A percentile compares a stretch with the other conserved stretches of the same genome.
phyloP scores from a whole-genome alignment of 225 moss, liverwort and hornwort genomes.

The Antitrichia curtipendula region DNA sequence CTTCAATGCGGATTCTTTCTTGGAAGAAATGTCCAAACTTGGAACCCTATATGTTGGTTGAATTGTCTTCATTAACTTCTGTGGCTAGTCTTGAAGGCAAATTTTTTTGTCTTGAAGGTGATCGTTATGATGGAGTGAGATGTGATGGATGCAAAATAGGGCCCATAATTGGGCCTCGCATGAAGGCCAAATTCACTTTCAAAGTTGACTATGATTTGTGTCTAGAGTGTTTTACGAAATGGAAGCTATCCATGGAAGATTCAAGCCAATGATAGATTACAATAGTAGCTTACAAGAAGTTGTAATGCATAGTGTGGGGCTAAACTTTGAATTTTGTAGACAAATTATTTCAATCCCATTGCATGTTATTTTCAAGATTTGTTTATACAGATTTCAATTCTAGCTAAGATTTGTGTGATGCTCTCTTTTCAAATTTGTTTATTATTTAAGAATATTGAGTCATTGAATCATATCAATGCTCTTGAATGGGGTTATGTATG shows the following conservation, averaged over 20 bases:
- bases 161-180: neutral
- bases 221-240: neutral
- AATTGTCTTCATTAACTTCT: no score
- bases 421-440: no score
- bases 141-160: neutral
- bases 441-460: no score
- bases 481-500: no score
- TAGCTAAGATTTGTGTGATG: no score
- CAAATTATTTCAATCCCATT: neutral
- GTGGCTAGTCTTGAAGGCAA: neutral
- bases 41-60: no score
- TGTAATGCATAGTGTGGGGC: neutral
- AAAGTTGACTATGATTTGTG: neutral
- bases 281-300: neutral
- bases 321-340: neutral
- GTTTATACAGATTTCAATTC: no score
- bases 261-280: neutral
- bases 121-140: accelerated
- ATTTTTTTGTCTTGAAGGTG: neutral
- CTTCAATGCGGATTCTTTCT: no score
- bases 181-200: neutral
- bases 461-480: no score
- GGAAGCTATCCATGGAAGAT: neutral
- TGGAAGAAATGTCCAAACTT: no score
- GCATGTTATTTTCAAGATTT: no score